phyloP scores from a whole-genome alignment of 1,139 yeast species.

The Saccharomyces hybrid region DNA sequence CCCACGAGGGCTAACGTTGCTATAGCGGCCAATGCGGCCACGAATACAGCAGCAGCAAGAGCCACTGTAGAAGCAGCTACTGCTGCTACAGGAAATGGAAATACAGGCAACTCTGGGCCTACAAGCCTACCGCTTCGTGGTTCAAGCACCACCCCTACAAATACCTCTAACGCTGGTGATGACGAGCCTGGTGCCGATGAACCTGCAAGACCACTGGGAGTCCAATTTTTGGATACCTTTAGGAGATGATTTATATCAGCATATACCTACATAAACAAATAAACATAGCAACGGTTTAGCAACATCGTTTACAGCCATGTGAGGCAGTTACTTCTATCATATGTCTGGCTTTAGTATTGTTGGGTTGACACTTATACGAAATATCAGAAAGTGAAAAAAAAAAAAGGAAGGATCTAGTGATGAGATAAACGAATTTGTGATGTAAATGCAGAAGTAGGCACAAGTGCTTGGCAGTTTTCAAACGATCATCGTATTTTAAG shows the following conservation, averaged over 20 bases:
- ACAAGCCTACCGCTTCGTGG: background rate
- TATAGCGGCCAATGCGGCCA: background rate
- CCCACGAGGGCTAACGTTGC: background rate
- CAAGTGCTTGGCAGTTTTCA: background rate
- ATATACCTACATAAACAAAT: background rate
- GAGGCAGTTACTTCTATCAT: background rate
- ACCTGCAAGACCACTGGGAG: conserved; percentile 29
- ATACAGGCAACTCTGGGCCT: conserved; percentile 4
- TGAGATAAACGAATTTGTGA: background rate
- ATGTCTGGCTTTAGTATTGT: background rate
- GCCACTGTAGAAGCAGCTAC: conserved; percentile 3
- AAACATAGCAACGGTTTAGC: background rate
- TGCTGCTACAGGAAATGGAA: background rate
- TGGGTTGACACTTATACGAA: background rate
- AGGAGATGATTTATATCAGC: conserved; percentile 19
- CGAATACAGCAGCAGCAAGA: conserved; percentile 1
- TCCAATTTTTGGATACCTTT: conserved; percentile 30
- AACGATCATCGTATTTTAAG: background rate
- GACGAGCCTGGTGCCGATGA: conserved; percentile 25
- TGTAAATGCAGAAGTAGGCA: background rate
- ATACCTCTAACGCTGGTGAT: conserved; percentile 15
- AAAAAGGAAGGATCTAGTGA: background rate
- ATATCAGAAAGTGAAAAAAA: background rate
- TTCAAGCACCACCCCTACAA: conserved; percentile 1
- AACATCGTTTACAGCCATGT: background rate